Conservation (phyloP, 768 basidiomycete genomes). For the Calocybe cyanea region DNA sequence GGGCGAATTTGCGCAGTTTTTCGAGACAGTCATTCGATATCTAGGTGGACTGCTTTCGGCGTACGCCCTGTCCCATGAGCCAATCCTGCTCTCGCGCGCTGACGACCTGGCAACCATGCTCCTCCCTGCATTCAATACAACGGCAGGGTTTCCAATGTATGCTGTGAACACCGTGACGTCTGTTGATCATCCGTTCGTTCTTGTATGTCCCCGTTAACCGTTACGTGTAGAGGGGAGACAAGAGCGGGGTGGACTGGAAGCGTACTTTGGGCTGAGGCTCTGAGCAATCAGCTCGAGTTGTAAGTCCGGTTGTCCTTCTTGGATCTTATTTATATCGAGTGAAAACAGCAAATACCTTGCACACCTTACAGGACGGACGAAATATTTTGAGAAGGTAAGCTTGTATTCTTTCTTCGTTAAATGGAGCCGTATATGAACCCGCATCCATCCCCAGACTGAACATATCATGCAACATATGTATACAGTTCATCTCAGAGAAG, state of each 20-base stretch:
- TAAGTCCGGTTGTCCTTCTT: conserved; percentile 16
- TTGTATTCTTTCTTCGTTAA: not conserved
- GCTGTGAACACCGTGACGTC: conserved; percentile 62
- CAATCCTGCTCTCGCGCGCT: conserved; percentile 59
- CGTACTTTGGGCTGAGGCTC: conserved; percentile 36
- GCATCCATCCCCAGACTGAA: conserved; percentile 38
- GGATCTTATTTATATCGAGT: not conserved
- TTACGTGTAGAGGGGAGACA: conserved; percentile 30
- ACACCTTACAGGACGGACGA: conserved; percentile 64
- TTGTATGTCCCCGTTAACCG: conserved; percentile 2
- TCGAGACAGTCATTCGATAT: conserved; percentile 82
- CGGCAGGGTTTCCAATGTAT: conserved; percentile 66
- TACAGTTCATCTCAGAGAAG: conserved; percentile 34
- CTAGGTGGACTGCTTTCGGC: conserved; percentile 81
- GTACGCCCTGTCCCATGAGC: conserved; percentile 67
- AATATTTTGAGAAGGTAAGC: conserved; percentile 48
- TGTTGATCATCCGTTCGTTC: conserved; percentile 12
- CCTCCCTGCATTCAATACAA: conserved; percentile 66
- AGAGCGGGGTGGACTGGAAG: conserved; percentile 27
- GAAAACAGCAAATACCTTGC: conserved; percentile 69
- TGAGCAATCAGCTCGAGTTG: conserved; percentile 68
- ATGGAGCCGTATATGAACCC: not conserved
- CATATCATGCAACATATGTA: conserved; percentile 47
- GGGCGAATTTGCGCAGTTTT: conserved; percentile 47
- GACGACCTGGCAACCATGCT: conserved; percentile 70